Conservation (phyloP, 2,329 filamentous ascomycete genomes). For the Aciculosporium take region DNA sequence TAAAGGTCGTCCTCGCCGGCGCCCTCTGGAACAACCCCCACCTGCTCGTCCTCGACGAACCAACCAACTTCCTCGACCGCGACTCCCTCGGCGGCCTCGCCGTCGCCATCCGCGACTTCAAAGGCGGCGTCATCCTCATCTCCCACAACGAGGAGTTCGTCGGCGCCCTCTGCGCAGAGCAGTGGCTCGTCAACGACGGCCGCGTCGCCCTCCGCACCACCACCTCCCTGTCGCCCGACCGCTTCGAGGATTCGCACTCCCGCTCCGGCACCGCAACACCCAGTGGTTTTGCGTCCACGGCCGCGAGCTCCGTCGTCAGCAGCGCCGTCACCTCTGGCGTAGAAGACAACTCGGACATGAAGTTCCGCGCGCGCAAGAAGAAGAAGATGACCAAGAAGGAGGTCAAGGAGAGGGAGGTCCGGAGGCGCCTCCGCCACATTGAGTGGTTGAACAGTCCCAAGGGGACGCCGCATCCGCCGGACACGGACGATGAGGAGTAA, state of each 20-base stretch:
- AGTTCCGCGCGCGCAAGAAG: slow-evolving; percentile 86
- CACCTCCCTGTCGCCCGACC: slow-evolving; percentile 57
- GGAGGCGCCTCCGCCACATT: slow-evolving; percentile 74
- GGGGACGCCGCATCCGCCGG: slow-evolving; percentile 62
- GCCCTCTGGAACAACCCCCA: slow-evolving; percentile 99
- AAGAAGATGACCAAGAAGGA: slow-evolving; percentile 98
- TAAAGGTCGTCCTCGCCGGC: slow-evolving; percentile 93
- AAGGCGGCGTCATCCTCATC: slow-evolving; percentile 97
- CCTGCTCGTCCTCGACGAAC: slow-evolving; percentile 91
- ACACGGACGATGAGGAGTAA: slow-evolving; percentile 59
- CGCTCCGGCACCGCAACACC: slow-evolving; percentile 49
- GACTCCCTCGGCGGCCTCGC: slow-evolving; percentile 93
- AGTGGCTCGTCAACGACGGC: slow-evolving; percentile 87
- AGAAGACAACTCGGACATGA: slow-evolving; percentile 67
- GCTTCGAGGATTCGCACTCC: slow-evolving; percentile 82
- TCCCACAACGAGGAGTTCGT: slow-evolving; percentile 99
- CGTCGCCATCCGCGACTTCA: slow-evolving; percentile 96
- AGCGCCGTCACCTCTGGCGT: slow-evolving; percentile 42
- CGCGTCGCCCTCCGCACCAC: slow-evolving; percentile 74
- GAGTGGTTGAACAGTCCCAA: slow-evolving; percentile 75
- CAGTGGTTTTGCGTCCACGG: slow-evolving; percentile 34
- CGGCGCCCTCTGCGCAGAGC: slow-evolving; percentile 85
- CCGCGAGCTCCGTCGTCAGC: slow-evolving; percentile 44
- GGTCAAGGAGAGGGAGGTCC: slow-evolving; percentile 80
- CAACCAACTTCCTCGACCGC: slow-evolving; percentile 97